Base-by-base conservation (phyloP, 371 early-diverging fungal genomes). In the Gilbertella persicaria region DNA sequence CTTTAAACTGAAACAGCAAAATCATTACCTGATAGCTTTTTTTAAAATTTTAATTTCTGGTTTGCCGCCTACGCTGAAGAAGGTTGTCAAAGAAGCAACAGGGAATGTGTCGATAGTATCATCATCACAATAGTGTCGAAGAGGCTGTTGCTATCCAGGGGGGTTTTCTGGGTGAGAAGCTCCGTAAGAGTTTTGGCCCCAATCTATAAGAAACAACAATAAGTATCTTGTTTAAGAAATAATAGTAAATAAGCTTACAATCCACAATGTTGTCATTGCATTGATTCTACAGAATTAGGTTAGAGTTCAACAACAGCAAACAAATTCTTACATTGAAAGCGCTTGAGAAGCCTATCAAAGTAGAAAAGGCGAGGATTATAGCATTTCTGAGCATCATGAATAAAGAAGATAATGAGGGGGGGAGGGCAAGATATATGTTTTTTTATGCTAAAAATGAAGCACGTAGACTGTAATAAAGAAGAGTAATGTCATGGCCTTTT, bases 11-110 rank as follows among this genome's bases (percentile, higher is more conserved):
- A n/a, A n/a, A n/a, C n/a, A n/a, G n/a, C n/a, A n/a, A n/a, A n/a
- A n/a, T n/a, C n/a, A n/a, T n/a, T n/a, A n/a, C n/a, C n/a, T n/a
- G n/a, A n/a, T n/a, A n/a, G n/a, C n/a, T n/a, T n/a, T n/a, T n/a
- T n/a, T n/a, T n/a, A n/a, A n/a, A n/a, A n/a, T n/a, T n/a, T 89
- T 87, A 42, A 83, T 77, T 5, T 62, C 60, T 43, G 85, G 79
- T n/a, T 54, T 28, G 13, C 62, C 52, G 29, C 75, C 62, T 41
- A 70, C 53, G 13, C 66, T 66, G 29, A 78, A 78, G 57, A 89
- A 87, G 3, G 70, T 77, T 30, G 88, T 79, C 68, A 90, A 57
- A 48, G 88, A 90, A 5, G 89, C 71, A 38, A 90, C 56, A 2
- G 85, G 82, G 20, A 89, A 75, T 5, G 84, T 67, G 57, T 87